Conservation (phyloP, 1,139 yeast species). For the Saccharomyces hybrid region DNA sequence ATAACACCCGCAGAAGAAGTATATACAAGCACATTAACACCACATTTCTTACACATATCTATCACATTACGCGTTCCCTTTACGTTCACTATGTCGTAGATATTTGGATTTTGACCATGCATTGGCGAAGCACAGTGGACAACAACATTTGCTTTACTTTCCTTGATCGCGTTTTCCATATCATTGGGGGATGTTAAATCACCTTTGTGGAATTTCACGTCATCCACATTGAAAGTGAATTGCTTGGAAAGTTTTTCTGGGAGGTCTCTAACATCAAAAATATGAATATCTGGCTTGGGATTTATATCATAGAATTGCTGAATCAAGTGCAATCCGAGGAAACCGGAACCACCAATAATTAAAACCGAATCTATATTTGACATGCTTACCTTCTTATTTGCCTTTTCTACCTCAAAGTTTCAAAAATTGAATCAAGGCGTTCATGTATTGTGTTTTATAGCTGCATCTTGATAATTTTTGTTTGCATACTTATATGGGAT, state of each 20-base stretch:
- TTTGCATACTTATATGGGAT: background rate
- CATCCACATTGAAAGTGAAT: constrained; percentile 60
- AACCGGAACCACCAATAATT: constrained; percentile 90
- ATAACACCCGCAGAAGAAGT: constrained; percentile 97
- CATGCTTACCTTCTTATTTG: constrained; percentile 8
- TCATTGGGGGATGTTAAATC: constrained; percentile 74
- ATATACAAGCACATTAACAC: constrained; percentile 69
- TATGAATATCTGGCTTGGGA: constrained; percentile 71
- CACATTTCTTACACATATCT: constrained; percentile 48
- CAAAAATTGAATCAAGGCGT: background rate
- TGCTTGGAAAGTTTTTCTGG: constrained; percentile 63
- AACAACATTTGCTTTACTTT: constrained; percentile 60
- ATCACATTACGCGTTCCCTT: constrained; percentile 77
- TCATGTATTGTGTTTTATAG: background rate
- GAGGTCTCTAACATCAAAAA: constrained; percentile 83
- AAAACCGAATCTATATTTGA: constrained; percentile 53
- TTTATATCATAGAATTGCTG: constrained; percentile 66
- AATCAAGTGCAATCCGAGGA: constrained; percentile 82
- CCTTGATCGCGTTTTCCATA: constrained; percentile 53
- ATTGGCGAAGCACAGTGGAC: constrained; percentile 97
- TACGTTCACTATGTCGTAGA: constrained; percentile 86
- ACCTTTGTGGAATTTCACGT: constrained; percentile 63
- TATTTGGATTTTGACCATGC: constrained; percentile 72
- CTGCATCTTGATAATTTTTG: background rate
- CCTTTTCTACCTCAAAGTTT: background rate